These are phyloP conservation scores for Symbiodinium natans DNA, from an alignment of 73 alveolate species.

Conservation along the genomic window DNA sequence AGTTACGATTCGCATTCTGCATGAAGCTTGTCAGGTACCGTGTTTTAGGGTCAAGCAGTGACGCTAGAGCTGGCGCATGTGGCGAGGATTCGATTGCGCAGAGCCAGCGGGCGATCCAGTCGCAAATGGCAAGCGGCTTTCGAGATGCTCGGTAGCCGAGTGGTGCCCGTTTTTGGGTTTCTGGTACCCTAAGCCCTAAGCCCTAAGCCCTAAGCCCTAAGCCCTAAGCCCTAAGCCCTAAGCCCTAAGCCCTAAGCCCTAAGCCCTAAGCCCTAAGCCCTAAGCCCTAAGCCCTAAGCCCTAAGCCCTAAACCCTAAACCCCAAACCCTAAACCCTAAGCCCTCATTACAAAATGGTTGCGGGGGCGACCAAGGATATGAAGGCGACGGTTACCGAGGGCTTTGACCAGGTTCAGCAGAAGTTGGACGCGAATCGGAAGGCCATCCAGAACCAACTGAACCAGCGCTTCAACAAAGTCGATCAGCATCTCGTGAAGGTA, in stretches of 20 bases:
- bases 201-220: background rate
- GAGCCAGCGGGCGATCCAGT: background rate
- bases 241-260: too few relatives aligned
- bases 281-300: too few relatives aligned
- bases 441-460: background rate
- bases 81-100: background rate
- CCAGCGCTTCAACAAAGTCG: background rate
- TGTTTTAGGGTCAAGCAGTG: too few relatives aligned
- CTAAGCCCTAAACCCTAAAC: too few relatives aligned
- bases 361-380: background rate
- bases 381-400: background rate
- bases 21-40: too few relatives aligned
- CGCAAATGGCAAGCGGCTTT: background rate
- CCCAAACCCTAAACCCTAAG: too few relatives aligned
- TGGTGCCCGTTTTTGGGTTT: too few relatives aligned
- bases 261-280: too few relatives aligned
- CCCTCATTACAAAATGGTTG: background rate
- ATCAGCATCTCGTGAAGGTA: background rate
- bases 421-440: background rate
- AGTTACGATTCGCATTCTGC: too few relatives aligned
- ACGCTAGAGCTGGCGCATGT: too few relatives aligned
- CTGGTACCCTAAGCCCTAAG: background rate
- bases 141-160: too few relatives aligned
- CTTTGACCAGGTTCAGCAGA: background rate
- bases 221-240: background rate